A percentile compares a stretch with the other conserved stretches of the same genome.
Evolutionary conservation across 2,329 filamentous ascomycete species (phyloP).

Genomic region (Epichloe gansuensis): DNA sequence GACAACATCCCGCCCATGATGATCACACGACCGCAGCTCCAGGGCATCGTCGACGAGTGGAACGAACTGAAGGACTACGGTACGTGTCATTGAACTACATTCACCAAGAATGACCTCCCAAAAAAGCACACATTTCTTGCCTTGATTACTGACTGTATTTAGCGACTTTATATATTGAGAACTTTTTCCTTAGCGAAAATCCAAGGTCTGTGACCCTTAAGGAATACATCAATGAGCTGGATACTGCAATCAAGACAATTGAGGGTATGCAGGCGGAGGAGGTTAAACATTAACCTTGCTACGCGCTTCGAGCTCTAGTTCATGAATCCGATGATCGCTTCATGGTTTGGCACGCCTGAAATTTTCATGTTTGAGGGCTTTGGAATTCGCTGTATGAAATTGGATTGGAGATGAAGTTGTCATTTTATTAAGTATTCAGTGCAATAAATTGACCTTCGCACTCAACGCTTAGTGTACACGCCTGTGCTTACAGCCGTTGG

Average conservation of each 20-base stretch:
- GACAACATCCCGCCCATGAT: constrained; percentile 2
- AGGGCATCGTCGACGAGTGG: constrained; percentile 1
- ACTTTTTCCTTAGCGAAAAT: background rate
- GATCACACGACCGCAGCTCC: background rate
- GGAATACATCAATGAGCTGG: background rate
- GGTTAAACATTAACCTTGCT: background rate
- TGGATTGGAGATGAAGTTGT: too few species aligned
- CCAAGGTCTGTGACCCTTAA: background rate
- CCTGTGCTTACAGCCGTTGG: constrained; percentile 27
- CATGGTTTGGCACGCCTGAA: background rate
- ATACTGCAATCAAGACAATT: background rate
- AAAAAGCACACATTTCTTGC: background rate
- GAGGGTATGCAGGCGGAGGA: background rate
- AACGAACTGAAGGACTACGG: background rate
- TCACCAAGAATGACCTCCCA: too few species aligned
- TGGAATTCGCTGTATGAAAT: too few species aligned
- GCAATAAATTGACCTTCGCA: too few species aligned
- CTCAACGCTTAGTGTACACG: constrained; percentile 26
- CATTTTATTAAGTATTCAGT: too few species aligned
- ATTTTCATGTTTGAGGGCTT: too few species aligned
- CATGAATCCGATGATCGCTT: background rate
- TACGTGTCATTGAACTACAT: background rate
- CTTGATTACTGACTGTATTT: background rate
- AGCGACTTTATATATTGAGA: background rate
- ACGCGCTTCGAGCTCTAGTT: too few species aligned